Conservation (phyloP, 2,329 filamentous ascomycete genomes). For the Diaporthe citrichinensis region DNA sequence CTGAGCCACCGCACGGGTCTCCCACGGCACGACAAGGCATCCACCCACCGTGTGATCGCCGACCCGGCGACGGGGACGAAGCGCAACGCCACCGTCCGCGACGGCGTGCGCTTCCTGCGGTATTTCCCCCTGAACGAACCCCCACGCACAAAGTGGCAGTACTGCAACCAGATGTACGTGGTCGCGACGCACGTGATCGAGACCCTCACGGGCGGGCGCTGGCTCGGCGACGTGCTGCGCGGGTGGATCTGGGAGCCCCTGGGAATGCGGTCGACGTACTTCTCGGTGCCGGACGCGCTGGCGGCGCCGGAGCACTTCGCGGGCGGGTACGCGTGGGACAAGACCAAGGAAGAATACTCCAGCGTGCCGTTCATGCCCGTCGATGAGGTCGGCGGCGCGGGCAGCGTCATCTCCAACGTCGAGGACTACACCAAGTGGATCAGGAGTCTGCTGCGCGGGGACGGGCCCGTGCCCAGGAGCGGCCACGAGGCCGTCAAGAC, state of each 20-base stretch:
- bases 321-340: slow-evolving; percentile 58
- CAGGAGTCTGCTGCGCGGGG: slow-evolving; percentile 58
- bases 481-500: slow-evolving; percentile 52
- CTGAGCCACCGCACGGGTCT: slow-evolving; percentile 66
- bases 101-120: slow-evolving; percentile 57
- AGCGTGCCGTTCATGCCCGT: slow-evolving; percentile 47
- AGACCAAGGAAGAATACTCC: slow-evolving; percentile 43
- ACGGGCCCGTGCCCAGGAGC: slow-evolving; percentile 51
- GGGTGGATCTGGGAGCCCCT: slow-evolving; percentile 59
- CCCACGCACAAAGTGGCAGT: slow-evolving; percentile 60
- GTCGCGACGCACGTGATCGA: slow-evolving; percentile 62
- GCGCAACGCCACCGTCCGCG: slow-evolving; percentile 51
- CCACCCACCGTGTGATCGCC: slow-evolving; percentile 48
- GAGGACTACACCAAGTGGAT: slow-evolving; percentile 68
- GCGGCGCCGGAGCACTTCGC: slow-evolving; percentile 53
- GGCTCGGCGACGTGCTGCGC: slow-evolving; percentile 56
- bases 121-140: slow-evolving; percentile 57
- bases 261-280: slow-evolving; percentile 59
- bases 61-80: slow-evolving; percentile 47
- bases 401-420: slow-evolving; percentile 60
- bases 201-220: slow-evolving; percentile 53
- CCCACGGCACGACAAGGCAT: slow-evolving; percentile 57
- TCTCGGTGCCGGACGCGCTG: slow-evolving; percentile 50
- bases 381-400: slow-evolving; percentile 56
- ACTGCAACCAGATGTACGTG: slow-evolving; percentile 68